Evolutionary conservation across 495 filamentous ascomycete genomes (phyloP), one percentile per base, ranked within the genome.

Genomic region (Chlorociboria aeruginascens): DNA sequence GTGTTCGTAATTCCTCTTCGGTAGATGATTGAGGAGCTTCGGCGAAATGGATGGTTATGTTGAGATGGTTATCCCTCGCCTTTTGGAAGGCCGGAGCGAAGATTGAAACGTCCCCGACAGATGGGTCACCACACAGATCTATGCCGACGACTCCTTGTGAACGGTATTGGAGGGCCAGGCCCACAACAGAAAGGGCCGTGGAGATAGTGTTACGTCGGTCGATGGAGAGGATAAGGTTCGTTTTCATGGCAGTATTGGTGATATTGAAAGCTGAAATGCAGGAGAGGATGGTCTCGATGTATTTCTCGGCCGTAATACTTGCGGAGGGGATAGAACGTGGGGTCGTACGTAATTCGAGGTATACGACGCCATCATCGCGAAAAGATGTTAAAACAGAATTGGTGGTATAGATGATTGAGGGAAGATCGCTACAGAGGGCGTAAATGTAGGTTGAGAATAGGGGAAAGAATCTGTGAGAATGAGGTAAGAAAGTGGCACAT

Each of bases 301-400:
- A 92, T 40, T 68, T 64, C 9, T 68, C 67, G 52, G 77, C 77
- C 11, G 79, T 74, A 12, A 87, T 61, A 20, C 63, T 61, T 11
- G 66, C 67, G 12, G 56, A 52, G 2, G 74, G 69, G 28, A 78
- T 71, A 7, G 73, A 68, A 34, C 86, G 74, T 3, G 87, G 86
- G 3, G 86, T 92, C 6, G 86, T 89, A 28, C 87, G 79, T 6
- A 93, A 74, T 56, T 93, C 87, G 29, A 89, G 71, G 56, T 93
- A 90, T 37, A 78, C 71, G 9, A 90, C 81, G 28, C 83, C 83
- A 50, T 92, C 86, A 20, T 55, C 58, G 39, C 72, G 68, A 54
- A 92, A 94, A 62, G 81, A 74, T 25, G 66, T 52, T n/a, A 92
- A 71, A 7, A 92, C 84, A 29, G 76, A 71, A 37, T 65, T 67